Base-by-base conservation (phyloP, 768 basidiomycete genomes). In the Lactifluus piperatus region DNA sequence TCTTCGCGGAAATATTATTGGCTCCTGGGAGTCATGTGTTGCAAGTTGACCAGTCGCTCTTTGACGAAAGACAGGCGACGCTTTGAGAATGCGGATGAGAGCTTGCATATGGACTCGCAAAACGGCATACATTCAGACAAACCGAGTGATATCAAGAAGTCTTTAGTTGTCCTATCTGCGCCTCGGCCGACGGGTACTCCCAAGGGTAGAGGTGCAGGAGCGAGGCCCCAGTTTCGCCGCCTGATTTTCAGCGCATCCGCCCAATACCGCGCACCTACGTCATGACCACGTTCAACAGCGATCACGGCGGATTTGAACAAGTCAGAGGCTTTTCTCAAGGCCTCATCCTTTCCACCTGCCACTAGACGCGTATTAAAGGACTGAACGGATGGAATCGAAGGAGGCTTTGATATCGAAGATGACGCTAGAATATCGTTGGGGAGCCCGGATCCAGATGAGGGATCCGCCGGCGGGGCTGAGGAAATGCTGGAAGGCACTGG, bases 311-410 rank as follows among this genome's bases (percentile, higher is more conserved):
- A 69, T 65, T 83, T 88, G 63, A 91, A 86, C 1, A 91, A 72
- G 55, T 77, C 75, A 0, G 87, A 80, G 24, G 91, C 89, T 61
- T 86, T 84, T 63, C 91, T 74, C 34, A 93, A 71, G 0, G 88
- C 82, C 68, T 85, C 83, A 58, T 93, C 91, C 71, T 93, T 93
- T 32, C 85, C 83, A 0, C 91, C 89, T 47, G 89, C 78, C 6
- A 79, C 76, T 6, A 90, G 71, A 60, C 88, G 88, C 0, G 84
- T 74, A 69, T 89, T 82, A 69, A 89, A 88, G 2, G 84, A 80
- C 54, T 83, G 80, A 2, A 90, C 79, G 0, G 88, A 88, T 7
- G 70, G 62, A 18, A 70, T 65, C 2, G 68, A 57, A 29, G 73
- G 64, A 32, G 83, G 85, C 66, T 88, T 88, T 9, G 81, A 77